Conservation (phyloP, 345 rosid genomes). For the Eucalyptus grandis region DNA sequence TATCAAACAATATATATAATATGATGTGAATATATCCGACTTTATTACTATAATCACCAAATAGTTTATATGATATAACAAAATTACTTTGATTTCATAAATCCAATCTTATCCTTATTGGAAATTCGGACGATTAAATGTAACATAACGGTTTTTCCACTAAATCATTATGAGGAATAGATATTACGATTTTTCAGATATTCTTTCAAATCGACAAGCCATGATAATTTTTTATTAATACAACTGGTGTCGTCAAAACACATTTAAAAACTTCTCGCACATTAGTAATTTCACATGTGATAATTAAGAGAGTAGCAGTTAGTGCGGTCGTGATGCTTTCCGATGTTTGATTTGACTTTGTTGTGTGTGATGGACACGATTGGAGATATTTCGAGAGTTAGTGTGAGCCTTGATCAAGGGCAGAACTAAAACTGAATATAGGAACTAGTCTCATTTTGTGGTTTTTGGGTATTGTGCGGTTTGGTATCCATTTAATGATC, state of each 20-base stretch:
- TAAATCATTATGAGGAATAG: accelerated
- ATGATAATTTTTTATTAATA: not conserved
- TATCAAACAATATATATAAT: too few species aligned
- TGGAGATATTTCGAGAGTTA: too few species aligned
- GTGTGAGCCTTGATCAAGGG: not conserved
- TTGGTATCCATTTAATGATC: not conserved
- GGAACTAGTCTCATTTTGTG: too few species aligned
- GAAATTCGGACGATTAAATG: accelerated
- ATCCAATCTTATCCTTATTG: accelerated
- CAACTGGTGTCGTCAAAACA: accelerated
- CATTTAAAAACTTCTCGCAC: not conserved
- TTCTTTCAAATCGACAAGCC: not conserved
- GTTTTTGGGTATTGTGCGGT: accelerated
- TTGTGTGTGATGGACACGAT: not conserved
- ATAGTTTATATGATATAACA: accelerated
- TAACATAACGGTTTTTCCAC: accelerated
- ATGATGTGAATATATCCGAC: accelerated
- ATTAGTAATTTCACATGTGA: not conserved
- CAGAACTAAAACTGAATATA: too few species aligned
- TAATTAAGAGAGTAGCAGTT: not conserved
- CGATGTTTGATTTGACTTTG: accelerated
- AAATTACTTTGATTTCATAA: accelerated
- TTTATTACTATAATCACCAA: accelerated
- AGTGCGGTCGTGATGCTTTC: accelerated
- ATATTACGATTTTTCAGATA: not conserved